phyloP scores from a whole-genome alignment of 331 rosid species.

The Quercus phellos region DNA sequence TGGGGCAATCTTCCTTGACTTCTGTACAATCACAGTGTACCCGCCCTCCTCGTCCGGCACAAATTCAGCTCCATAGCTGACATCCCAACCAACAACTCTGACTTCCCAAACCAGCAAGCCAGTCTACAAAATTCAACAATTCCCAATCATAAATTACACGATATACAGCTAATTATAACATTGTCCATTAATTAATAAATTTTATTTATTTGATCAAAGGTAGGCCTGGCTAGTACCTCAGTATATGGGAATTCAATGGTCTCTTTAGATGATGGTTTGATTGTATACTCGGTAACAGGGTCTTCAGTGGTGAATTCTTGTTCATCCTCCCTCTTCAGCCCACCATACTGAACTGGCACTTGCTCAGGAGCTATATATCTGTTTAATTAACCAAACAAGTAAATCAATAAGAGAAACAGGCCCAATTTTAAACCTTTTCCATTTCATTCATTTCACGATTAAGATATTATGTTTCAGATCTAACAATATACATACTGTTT shows the following conservation, averaged over 20 bases:
- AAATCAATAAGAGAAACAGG: not conserved
- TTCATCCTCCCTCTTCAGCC: constrained; percentile 67
- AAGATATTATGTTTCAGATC: no score
- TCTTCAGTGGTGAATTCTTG: constrained; percentile 61
- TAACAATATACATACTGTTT: no score
- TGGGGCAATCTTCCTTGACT: constrained; percentile 49
- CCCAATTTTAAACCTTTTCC: no score
- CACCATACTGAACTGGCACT: constrained; percentile 82
- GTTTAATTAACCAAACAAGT: constrained; percentile 2
- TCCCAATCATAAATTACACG: not conserved
- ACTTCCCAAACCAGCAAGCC: constrained; percentile 64
- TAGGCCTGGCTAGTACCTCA: constrained; percentile 42
- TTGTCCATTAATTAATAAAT: not conserved
- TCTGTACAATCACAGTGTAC: constrained; percentile 62
- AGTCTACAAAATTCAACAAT: constrained; percentile 30
- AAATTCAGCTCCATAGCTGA: constrained; percentile 63
- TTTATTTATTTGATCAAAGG: not conserved
- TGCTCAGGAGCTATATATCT: constrained; percentile 76
- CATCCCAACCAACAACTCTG: constrained; percentile 67
- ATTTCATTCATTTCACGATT: no score
- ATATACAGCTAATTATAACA: not conserved
- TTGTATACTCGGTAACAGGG: constrained; percentile 55
- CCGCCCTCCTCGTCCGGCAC: constrained; percentile 54
- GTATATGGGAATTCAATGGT: constrained; percentile 58
- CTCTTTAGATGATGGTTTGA: constrained; percentile 65